These are phyloP conservation scores for Aspergillus viridinutans DNA, from an alignment of 2,329 filamentous ascomycete species.

Conservation along the genomic window DNA sequence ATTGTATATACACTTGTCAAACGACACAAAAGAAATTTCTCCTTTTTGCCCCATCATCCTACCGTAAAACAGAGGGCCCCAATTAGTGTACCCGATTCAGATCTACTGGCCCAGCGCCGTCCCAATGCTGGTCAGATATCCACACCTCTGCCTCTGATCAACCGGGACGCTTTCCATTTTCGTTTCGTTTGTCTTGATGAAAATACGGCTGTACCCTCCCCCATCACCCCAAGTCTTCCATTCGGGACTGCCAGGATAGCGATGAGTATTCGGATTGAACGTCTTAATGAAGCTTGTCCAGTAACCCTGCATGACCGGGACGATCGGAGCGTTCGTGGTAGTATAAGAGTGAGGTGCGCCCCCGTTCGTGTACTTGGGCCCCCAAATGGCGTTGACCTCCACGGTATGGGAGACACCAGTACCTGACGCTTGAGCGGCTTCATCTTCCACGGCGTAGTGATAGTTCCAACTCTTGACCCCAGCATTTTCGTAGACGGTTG, in stretches of 20 bases:
- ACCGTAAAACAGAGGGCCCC: neutral
- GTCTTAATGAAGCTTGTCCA: constrained; percentile 69
- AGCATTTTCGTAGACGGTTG: constrained; percentile 35
- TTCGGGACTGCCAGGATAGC: constrained; percentile 43
- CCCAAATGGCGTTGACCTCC: constrained; percentile 65
- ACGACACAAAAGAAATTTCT: neutral
- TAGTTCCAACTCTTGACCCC: constrained; percentile 58
- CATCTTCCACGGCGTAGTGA: constrained; percentile 64
- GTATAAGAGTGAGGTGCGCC: constrained; percentile 54
- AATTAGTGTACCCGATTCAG: neutral
- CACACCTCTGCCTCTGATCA: constrained; percentile 43
- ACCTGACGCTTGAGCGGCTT: constrained; percentile 49
- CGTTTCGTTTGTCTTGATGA: constrained; percentile 42
- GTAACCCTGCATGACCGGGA: constrained; percentile 63
- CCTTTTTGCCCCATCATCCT: neutral
- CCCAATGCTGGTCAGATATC: constrained; percentile 50
- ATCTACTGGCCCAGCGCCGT: constrained; percentile 43
- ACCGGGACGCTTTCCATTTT: constrained; percentile 45
- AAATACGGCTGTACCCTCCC: constrained; percentile 33
- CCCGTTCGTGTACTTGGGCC: constrained; percentile 52
- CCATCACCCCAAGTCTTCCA: constrained; percentile 48
- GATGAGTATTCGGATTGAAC: constrained; percentile 61
- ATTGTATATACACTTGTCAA: constrained; percentile 7
- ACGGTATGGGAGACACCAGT: constrained; percentile 64
- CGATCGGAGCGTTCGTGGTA: constrained; percentile 53